These are phyloP conservation scores for Trichoderma atrobrunneum DNA, from an alignment of 2,329 filamentous ascomycete species.

Conservation along the genomic window DNA sequence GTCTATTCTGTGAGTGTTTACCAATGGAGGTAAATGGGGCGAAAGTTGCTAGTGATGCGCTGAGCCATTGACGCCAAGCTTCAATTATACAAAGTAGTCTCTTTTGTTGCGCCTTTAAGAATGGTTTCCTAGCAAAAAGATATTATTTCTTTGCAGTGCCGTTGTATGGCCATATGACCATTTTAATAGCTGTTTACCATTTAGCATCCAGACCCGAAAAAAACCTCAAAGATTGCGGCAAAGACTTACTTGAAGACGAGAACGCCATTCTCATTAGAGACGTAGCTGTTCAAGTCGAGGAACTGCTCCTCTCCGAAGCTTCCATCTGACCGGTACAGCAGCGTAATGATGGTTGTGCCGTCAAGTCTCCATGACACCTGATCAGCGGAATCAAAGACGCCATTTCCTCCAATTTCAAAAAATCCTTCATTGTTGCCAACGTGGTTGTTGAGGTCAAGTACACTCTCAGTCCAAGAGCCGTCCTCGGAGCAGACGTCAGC, in stretches of 20 bases:
- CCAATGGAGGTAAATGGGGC: background rate
- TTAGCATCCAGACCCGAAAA: background rate
- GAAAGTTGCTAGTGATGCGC: background rate
- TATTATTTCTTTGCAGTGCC: too few relatives aligned
- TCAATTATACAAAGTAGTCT: background rate
- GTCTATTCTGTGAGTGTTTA: background rate
- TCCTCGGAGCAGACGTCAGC: background rate
- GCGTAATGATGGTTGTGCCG: background rate
- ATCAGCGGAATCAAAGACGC: background rate
- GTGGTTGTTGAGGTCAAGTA: slow-evolving; percentile 2
- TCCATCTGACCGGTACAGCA: background rate
- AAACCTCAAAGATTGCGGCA: background rate
- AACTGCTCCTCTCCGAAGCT: slow-evolving; percentile 9
- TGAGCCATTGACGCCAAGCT: background rate
- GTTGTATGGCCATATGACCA: background rate
- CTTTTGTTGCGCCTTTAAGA: background rate
- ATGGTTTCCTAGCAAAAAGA: too few relatives aligned
- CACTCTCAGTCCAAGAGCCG: background rate
- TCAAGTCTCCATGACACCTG: slow-evolving; percentile 3
- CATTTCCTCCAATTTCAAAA: background rate
- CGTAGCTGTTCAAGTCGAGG: background rate
- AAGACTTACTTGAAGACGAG: slow-evolving; percentile 6
- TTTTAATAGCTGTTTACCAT: background rate
- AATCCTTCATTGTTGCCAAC: slow-evolving; percentile 3
- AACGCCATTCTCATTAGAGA: background rate